These are phyloP conservation scores for Solanum tarapatanum DNA, from an alignment of 257 asterid species.

Conservation along the genomic window DNA sequence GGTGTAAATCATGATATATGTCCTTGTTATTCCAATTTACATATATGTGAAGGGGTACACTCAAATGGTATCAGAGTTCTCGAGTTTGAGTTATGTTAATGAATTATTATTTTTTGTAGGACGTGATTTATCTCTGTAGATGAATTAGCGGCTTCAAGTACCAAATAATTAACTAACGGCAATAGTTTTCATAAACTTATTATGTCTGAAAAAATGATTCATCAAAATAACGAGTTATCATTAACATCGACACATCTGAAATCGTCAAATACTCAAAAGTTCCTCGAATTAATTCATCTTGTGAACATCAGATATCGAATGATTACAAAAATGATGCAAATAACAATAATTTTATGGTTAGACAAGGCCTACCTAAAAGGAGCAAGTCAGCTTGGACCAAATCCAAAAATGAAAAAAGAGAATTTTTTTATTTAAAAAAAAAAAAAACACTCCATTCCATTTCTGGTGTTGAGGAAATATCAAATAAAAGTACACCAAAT, in stretches of 20 bases:
- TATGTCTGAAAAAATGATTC: neutral
- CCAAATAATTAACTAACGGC: neutral
- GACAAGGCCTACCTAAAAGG: neutral
- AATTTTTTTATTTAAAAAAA: too few relatives aligned
- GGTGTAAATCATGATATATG: neutral
- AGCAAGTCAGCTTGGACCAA: neutral
- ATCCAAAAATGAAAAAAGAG: neutral
- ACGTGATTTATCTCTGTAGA: fast-evolving
- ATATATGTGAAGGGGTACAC: too few relatives aligned
- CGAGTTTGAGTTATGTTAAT: neutral
- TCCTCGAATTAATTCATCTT: neutral
- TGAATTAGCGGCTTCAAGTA: neutral
- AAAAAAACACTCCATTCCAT: neutral
- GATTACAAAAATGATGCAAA: neutral
- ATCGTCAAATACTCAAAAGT: neutral
- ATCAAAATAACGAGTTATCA: neutral
- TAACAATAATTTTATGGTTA: neutral
- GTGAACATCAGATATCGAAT: neutral
- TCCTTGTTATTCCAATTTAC: neutral
- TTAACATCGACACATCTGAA: neutral
- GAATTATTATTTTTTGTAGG: too few relatives aligned
- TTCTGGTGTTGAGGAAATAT: neutral
- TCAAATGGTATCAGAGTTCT: neutral
- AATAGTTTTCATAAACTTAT: too few relatives aligned
- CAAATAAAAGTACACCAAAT: neutral